A percentile compares a stretch with the other conserved stretches of the same genome.
phyloP scores from a whole-genome alignment of 805 yeast species.

The Candida railenensis region DNA sequence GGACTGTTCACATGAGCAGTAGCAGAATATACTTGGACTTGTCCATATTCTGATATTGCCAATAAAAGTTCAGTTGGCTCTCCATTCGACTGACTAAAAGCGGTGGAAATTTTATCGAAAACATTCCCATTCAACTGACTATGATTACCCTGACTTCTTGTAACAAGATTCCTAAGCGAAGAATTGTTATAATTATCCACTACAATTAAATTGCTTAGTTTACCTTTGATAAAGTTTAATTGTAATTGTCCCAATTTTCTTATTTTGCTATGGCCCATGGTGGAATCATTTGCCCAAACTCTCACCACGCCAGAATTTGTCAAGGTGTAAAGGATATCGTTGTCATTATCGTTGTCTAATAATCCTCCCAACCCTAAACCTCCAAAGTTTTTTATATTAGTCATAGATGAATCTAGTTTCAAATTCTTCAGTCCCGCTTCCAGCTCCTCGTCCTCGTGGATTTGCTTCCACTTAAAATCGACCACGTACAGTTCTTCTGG shows the following conservation, averaged over 20 bases:
- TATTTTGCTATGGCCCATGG: conserved; percentile 55
- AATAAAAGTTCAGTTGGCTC: not conserved
- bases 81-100: not conserved
- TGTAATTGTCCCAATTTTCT: conserved; percentile 18
- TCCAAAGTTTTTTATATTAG: conserved; percentile 33
- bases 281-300: conserved; percentile 68
- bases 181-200: not conserved
- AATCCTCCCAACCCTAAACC: conserved; percentile 15
- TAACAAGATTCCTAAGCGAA: not conserved
- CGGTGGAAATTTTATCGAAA: not conserved
- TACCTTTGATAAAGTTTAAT: not conserved
- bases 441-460: conserved; percentile 6
- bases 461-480: conserved; percentile 56
- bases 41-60: not conserved
- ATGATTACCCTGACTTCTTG: not conserved
- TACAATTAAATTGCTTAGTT: not conserved
- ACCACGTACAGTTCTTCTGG: conserved; percentile 49
- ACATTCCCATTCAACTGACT: not conserved
- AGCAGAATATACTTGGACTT: not conserved
- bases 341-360: conserved; percentile 27
- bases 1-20: not conserved
- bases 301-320: conserved; percentile 58
- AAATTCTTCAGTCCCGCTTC: not conserved
- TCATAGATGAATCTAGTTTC: conserved; percentile 25
- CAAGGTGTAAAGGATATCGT: conserved; percentile 57